Base-by-base conservation (phyloP, 2,329 filamentous ascomycete genomes). In the Fusarium pininemorale region DNA sequence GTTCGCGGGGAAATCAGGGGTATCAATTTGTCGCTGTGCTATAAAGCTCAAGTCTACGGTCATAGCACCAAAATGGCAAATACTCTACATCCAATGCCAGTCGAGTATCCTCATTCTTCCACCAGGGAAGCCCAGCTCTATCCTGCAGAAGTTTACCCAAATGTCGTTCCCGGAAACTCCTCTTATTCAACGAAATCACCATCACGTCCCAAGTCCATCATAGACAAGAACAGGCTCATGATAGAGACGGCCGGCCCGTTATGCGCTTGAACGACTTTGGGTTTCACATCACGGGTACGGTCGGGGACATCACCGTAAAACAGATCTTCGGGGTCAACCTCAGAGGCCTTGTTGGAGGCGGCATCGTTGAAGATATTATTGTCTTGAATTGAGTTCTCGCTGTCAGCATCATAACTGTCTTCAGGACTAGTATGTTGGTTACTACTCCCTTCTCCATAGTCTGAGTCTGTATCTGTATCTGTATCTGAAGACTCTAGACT, bases 291-390 rank as follows among this genome's bases (percentile, higher is more conserved):
- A 28, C 10, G 30, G 20, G 20, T 24, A 18, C 37, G 24, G 11
- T 39, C 14, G 11, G 24, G 24, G 18, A 37, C 30, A n/a, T 63
- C 47, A 7, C 41, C 47, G 13, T 45, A 63, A 20, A 68, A 58
- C 3, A 55, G 32, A 14, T 68, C 68, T 16, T 63, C 44, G 6
- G 61, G 61, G 22, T 74, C 63, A 16, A 70, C 22, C 6, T 55
- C 38, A 8, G 41, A 42, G 38, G n/a, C 44, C n/a, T 60, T 28
- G 13, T 32, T n/a, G n/a, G 13, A 15, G 20, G 22, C 38, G 12
- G n/a, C 18, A 32, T 35, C 35, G 18, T 32, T 14, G 3, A 11
- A 22, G 12, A 14, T 44, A 16, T 53, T 7, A n/a, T 24, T 35
- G 8, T 28, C 18, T 32, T 41, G 38, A 12, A 26, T 18, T 4